Percentiles rank a stretch among this genome's conserved stretches.
Conservation (phyloP, 2,329 filamentous ascomycete genomes). For the Colletotrichum plurivorum region DNA sequence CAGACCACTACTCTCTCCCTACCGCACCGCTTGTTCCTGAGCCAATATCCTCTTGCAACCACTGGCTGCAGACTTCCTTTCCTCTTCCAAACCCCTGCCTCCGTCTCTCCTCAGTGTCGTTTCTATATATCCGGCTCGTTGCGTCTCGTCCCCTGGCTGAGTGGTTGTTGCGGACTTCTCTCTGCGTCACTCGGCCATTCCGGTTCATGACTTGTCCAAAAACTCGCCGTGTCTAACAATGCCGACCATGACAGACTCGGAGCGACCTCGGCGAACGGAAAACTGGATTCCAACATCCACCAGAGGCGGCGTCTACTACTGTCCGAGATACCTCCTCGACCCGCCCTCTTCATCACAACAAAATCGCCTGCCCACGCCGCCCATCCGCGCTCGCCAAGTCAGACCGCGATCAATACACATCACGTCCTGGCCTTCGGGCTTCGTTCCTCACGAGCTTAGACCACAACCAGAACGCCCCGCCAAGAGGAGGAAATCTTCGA, state of each 20-base stretch:
- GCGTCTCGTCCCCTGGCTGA: slow-evolving; percentile 6
- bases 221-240: slow-evolving; percentile 35
- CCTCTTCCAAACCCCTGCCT: not conserved
- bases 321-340: slow-evolving; percentile 42
- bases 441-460: slow-evolving; percentile 62
- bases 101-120: too few relatives aligned
- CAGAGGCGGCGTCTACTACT: slow-evolving; percentile 48
- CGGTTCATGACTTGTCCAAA: slow-evolving; percentile 25
- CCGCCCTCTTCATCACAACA: slow-evolving; percentile 35
- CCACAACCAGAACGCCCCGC: slow-evolving; percentile 53
- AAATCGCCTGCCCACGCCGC: slow-evolving; percentile 50
- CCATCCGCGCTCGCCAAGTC: slow-evolving; percentile 56
- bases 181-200: slow-evolving; percentile 32
- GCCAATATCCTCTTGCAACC: slow-evolving; percentile 18
- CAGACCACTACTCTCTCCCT: slow-evolving; percentile 18
- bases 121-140: slow-evolving; percentile 29
- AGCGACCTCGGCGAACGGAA: slow-evolving; percentile 39
- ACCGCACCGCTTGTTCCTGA: slow-evolving; percentile 26
- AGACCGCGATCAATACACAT: slow-evolving; percentile 60
- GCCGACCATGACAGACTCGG: slow-evolving; percentile 41
- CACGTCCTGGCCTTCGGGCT: slow-evolving; percentile 57
- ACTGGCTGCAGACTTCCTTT: slow-evolving; percentile 2
- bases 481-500: slow-evolving; percentile 45
- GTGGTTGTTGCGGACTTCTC: slow-evolving; percentile 25
- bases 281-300: slow-evolving; percentile 41